Evolutionary conservation across 2,329 filamentous ascomycete genomes (phyloP), one percentile per base, ranked within the genome.

Genomic region (Thielaviopsis musarum): DNA sequence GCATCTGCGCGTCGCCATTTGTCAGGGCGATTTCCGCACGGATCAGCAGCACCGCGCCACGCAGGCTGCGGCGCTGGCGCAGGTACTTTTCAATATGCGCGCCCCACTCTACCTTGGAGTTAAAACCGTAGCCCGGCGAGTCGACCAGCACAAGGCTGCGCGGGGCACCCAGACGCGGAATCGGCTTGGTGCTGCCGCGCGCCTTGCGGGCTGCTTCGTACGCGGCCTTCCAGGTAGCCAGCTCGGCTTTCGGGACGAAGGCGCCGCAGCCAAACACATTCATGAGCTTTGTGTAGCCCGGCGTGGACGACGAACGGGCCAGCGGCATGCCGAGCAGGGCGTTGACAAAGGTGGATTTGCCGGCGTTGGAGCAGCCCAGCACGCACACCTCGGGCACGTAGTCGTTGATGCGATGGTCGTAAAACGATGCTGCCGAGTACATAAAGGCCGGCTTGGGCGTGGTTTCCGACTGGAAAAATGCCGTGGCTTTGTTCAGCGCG

Each of bases 341-440:
- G 67, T 95, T 95, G 71, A 95, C 84, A 65, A 94, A 86, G 17
- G 88, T 88, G 1, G 88, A 93, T 70, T 95, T 95, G 67, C 89
- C 89, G 51, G 90, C 88, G 68, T 95, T 95, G 64, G 88, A 90
- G 66, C 91, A 89, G 52, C 89, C 89, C 45, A 94, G 81, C 53
- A 95, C 78, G 67, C 88, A 85, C 56, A 95, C 79, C 64, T 83
- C 80, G 52, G 80, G 80, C 3, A 75, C 70, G 62, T 72, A 71
- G 24, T 73, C 73, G 67, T 82, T 82, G 65, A 73, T 66, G 30
- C 72, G 72, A 61, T 82, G 72, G 65, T 77, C 66, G 58, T 74
- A 72, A 63, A 80, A 74, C 52, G 67, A 65, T 45, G 72, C 72
- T 19, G 75, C 76, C 17, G 75, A 75, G 70, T 79, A 80, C 63